Conservation (phyloP, 2,329 filamentous ascomycete species). For the Diaporthe caulivora region DNA sequence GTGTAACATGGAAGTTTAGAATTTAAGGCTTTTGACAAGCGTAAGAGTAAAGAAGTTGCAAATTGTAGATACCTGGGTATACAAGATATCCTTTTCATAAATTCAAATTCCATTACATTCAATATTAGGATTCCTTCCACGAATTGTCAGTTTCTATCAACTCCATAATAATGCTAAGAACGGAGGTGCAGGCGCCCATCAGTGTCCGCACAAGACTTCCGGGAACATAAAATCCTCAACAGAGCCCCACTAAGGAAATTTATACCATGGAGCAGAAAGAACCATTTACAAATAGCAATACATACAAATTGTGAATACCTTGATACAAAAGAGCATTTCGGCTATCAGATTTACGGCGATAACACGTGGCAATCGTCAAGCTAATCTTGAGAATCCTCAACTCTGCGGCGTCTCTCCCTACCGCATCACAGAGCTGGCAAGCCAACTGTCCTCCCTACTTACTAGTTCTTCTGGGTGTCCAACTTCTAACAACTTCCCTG, state of each 20-base stretch:
- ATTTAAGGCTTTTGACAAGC: background rate
- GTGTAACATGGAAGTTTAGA: background rate
- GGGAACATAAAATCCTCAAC: background rate
- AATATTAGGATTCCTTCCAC: background rate
- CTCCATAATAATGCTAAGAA: background rate
- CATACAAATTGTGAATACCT: no score
- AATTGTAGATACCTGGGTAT: no score
- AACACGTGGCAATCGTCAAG: background rate
- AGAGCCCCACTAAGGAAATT: background rate
- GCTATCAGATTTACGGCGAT: background rate
- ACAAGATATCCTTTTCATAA: background rate
- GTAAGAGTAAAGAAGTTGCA: background rate
- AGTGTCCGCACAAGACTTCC: background rate
- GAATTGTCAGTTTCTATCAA: background rate
- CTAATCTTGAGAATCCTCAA: background rate
- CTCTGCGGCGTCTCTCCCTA: background rate
- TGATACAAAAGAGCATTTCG: background rate
- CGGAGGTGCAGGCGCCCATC: background rate
- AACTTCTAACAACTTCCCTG: background rate
- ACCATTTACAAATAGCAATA: no score
- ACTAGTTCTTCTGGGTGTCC: background rate
- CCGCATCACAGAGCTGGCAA: background rate
- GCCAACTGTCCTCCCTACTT: background rate
- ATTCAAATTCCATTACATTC: background rate
- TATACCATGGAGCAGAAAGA: background rate